A percentile compares a stretch with the other conserved stretches of the same genome.
phyloP scores from a whole-genome alignment of 352 stramenopile species.

The Phytophthora litchii region DNA sequence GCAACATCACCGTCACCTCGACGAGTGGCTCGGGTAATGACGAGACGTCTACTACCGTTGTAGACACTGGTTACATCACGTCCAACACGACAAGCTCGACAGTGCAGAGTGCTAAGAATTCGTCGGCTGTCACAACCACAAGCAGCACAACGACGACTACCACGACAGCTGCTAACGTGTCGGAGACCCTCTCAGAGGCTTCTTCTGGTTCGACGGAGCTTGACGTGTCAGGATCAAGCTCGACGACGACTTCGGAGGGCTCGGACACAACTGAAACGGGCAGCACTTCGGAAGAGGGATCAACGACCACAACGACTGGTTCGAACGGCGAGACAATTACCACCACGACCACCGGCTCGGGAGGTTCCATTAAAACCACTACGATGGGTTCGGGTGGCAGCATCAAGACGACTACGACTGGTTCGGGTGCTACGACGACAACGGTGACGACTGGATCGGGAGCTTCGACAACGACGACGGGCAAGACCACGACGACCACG shows the following conservation, averaged over 20 bases:
- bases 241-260: conserved; percentile 4
- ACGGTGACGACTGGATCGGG: conserved; percentile 17
- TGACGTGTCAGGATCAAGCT: conserved; percentile 27
- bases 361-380: conserved; percentile 20
- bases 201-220: conserved; percentile 27
- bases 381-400: conserved; percentile 17
- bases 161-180: conserved; percentile 28
- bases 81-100: conserved; percentile 39
- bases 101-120: conserved; percentile 20
- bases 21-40: conserved; percentile 24
- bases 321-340: conserved; percentile 22
- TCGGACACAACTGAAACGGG: conserved; percentile 13
- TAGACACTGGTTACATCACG: conserved; percentile 39
- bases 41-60: conserved; percentile 29
- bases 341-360: conserved; percentile 16
- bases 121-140: conserved; percentile 27
- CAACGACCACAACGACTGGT: conserved; percentile 17
- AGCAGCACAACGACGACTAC: conserved; percentile 33
- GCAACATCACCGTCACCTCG: conserved; percentile 36
- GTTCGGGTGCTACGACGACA: conserved; percentile 23
- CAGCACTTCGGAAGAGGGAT: conserved; percentile 21
- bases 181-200: conserved; percentile 34
- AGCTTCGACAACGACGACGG: conserved; percentile 18
- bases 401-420: conserved; percentile 22
- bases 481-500: conserved; percentile 11